phyloP scores from a whole-genome alignment of 2,329 filamentous ascomycete genomes.

The Delphinella strobiligena region DNA sequence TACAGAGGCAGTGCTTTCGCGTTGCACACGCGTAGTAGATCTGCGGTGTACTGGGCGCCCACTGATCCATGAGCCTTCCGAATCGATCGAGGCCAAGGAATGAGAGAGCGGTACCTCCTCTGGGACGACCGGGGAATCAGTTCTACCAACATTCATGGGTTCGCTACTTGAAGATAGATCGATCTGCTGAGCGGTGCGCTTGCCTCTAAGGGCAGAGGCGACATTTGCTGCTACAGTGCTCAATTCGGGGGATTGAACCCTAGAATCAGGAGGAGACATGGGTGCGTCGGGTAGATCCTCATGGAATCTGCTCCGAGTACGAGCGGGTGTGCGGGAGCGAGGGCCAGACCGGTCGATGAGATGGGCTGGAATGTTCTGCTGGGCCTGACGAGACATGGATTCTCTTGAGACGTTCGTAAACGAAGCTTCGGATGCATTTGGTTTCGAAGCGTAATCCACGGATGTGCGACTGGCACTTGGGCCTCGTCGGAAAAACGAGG shows the following conservation, averaged over 20 bases:
- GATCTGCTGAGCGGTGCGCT: constrained; percentile 12
- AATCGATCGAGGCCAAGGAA: constrained; percentile 88
- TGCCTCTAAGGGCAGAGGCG: constrained; percentile 28
- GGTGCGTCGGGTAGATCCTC: constrained; percentile 85
- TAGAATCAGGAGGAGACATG: constrained; percentile 72
- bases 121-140: constrained; percentile 30
- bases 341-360: constrained; percentile 29
- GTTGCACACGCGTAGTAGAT: constrained; percentile 32
- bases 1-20: constrained; percentile 35
- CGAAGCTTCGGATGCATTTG: constrained; percentile 49
- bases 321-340: constrained; percentile 51
- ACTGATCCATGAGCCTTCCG: constrained; percentile 90
- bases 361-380: constrained; percentile 39
- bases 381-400: constrained; percentile 50
- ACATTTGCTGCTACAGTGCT: constrained; percentile 30
- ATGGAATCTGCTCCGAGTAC: constrained; percentile 80
- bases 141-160: constrained; percentile 16
- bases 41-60: constrained; percentile 48
- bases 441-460: constrained; percentile 30
- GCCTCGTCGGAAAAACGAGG: constrained; percentile 60
- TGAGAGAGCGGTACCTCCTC: constrained; percentile 46
- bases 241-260: constrained; percentile 64
- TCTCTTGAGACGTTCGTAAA: constrained; percentile 87
- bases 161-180: constrained; percentile 3
- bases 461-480: constrained; percentile 21